These are phyloP conservation scores for Lasiodiplodia hormozganensis DNA, from an alignment of 2,329 filamentous ascomycete genomes.

Conservation along the genomic window DNA sequence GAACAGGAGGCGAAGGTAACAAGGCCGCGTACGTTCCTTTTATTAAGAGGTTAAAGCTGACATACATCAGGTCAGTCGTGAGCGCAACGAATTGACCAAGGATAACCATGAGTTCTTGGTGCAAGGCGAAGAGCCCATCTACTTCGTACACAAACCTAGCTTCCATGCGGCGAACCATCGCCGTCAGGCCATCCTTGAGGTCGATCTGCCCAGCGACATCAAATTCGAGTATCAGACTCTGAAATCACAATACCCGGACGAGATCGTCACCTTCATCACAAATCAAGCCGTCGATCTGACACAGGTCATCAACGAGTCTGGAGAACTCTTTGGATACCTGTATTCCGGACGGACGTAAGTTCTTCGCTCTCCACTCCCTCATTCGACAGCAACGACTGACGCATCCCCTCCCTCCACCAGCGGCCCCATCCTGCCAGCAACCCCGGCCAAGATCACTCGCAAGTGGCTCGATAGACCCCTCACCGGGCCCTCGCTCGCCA, in stretches of 20 bases:
- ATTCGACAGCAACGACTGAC: neutral
- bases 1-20: conserved; percentile 35
- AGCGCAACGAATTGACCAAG: conserved; percentile 46
- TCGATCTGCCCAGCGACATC: conserved; percentile 35
- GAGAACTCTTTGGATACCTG: neutral
- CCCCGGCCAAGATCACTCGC: conserved; percentile 36
- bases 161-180: conserved; percentile 53
- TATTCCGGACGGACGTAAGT: conserved; percentile 8
- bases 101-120: conserved; percentile 49
- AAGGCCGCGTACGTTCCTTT: neutral
- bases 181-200: conserved; percentile 48
- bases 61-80: conserved; percentile 31
- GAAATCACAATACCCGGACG: conserved; percentile 37
- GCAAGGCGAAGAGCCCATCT: conserved; percentile 44
- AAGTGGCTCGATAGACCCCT: conserved; percentile 43
- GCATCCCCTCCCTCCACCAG: neutral
- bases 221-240: conserved; percentile 36
- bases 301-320: conserved; percentile 33
- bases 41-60: neutral
- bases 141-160: conserved; percentile 47
- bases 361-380: neutral
- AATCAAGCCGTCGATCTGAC: conserved; percentile 36
- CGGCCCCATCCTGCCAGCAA: conserved; percentile 35
- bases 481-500: conserved; percentile 44
- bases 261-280: conserved; percentile 40